Evolutionary conservation across 345 rosid species (phyloP).

Genomic region (Hirschfeldia incana): DNA sequence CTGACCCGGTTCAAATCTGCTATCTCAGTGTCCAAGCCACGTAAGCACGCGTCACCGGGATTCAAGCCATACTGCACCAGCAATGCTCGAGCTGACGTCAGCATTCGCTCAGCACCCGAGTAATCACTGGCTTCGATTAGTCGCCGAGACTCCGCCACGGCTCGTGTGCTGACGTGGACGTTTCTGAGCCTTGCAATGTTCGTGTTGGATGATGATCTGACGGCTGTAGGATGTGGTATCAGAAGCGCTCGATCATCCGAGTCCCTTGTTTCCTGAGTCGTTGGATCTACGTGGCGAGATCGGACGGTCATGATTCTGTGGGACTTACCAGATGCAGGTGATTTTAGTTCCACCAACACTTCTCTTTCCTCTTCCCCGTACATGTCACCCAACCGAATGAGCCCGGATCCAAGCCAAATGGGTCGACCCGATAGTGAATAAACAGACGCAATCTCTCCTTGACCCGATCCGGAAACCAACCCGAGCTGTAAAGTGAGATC

Average conservation of each 20-base stretch:
- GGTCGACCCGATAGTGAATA: conserved; percentile 60
- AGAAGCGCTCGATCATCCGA: conserved; percentile 47
- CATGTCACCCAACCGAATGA: conserved; percentile 64
- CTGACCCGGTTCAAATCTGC: conserved; percentile 54
- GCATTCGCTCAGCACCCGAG: conserved; percentile 58
- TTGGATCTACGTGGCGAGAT: conserved; percentile 57
- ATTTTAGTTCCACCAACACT: conserved; percentile 65
- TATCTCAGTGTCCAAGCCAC: conserved; percentile 64
- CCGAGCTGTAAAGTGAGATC: conserved; percentile 69
- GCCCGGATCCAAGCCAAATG: conserved; percentile 47
- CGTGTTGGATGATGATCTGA: conserved; percentile 52
- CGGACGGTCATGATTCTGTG: conserved; percentile 62
- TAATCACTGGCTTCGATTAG: conserved; percentile 52
- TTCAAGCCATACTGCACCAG: conserved; percentile 48
- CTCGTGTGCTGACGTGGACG: conserved; percentile 75
- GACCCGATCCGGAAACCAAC: conserved; percentile 62
- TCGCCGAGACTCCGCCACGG: conserved; percentile 75
- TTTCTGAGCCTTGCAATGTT: conserved; percentile 56
- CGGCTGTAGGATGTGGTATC: conserved; percentile 57
- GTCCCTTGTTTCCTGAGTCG: conserved; percentile 47
- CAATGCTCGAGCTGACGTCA: conserved; percentile 70
- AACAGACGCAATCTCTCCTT: conserved; percentile 64
- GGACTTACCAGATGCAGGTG: conserved; percentile 46
- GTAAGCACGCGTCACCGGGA: conserved; percentile 50
- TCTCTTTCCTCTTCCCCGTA: conserved; percentile 71